These are phyloP conservation scores for Apophysomyces variabilis DNA, from an alignment of 371 early-diverging fungal species.

Conservation along the genomic window DNA sequence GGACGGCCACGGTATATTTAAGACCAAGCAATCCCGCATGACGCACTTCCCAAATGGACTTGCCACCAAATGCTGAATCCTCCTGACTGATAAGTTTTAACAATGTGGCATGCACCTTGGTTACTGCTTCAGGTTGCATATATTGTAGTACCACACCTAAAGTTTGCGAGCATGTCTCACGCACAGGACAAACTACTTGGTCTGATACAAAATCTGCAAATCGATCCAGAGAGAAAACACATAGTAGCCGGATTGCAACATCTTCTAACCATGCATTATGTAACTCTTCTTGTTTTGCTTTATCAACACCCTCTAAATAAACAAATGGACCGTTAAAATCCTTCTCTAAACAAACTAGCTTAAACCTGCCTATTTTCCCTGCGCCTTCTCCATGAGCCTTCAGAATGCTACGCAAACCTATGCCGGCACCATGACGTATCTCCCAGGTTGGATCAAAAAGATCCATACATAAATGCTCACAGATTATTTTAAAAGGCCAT, in stretches of 20 bases:
- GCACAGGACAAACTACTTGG: conserved; percentile 93
- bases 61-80: conserved; percentile 46
- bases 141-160: conserved; percentile 85
- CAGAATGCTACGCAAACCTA: conserved; percentile 89
- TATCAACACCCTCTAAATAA: conserved; percentile 45
- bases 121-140: conserved; percentile 59
- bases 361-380: conserved; percentile 63
- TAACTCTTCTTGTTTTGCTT: conserved; percentile 61
- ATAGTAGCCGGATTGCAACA: conserved; percentile 83
- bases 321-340: conserved; percentile 6
- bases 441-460: conserved; percentile 95
- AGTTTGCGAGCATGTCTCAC: conserved; percentile 95
- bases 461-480: conserved; percentile 89
- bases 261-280: conserved; percentile 89
- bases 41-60: conserved; percentile 89
- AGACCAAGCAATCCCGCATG: conserved; percentile 96
- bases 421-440: conserved; percentile 94
- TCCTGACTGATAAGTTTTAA: conserved; percentile 65
- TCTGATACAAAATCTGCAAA: conserved; percentile 98
- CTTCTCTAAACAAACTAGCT: neutral
- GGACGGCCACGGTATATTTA: conserved; percentile 93
- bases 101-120: conserved; percentile 60
- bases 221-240: conserved; percentile 93
- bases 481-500: conserved; percentile 94
- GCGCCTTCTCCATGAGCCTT: conserved; percentile 88